A percentile compares a stretch with the other conserved stretches of the same genome.
Evolutionary conservation across 345 rosid genomes (phyloP).

Genomic region (Brassica cretica): DNA sequence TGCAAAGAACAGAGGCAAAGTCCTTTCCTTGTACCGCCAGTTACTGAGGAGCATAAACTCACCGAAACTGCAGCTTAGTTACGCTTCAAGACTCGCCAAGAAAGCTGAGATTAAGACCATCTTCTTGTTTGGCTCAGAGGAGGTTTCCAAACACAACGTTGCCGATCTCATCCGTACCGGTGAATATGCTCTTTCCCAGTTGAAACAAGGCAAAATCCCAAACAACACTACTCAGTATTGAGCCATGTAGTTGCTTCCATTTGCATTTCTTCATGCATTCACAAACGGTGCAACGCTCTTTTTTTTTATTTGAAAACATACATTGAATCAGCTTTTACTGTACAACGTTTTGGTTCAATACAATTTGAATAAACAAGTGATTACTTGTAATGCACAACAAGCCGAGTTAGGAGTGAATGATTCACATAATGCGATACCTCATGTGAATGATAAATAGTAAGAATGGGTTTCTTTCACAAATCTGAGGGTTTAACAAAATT

Average conservation of each 20-base stretch:
- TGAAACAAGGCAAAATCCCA: constrained; percentile 58
- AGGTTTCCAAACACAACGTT: constrained; percentile 53
- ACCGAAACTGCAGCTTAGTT: constrained; percentile 53
- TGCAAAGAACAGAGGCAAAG: constrained; percentile 52
- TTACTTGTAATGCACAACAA: not conserved
- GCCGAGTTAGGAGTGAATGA: not conserved
- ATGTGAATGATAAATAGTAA: constrained; percentile 1
- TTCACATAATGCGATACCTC: not conserved
- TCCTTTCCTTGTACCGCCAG: constrained; percentile 56
- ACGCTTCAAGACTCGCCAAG: constrained; percentile 59
- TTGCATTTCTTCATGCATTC: not conserved
- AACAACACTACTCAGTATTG: constrained; percentile 41
- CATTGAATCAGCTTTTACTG: not conserved
- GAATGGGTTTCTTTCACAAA: constrained; percentile 18
- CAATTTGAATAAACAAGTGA: not conserved
- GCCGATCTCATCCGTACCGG: constrained; percentile 54
- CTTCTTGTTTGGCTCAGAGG: constrained; percentile 56
- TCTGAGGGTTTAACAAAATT: not conserved
- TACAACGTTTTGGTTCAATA: not conserved
- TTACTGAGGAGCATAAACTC: constrained; percentile 56
- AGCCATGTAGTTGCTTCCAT: not conserved
- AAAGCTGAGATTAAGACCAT: constrained; percentile 61
- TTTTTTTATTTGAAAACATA: not conserved
- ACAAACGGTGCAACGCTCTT: not conserved
- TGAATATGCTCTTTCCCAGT: constrained; percentile 51